Base-by-base conservation (phyloP, 139 green algal genomes). In the Coelastrella sp. region DNA sequence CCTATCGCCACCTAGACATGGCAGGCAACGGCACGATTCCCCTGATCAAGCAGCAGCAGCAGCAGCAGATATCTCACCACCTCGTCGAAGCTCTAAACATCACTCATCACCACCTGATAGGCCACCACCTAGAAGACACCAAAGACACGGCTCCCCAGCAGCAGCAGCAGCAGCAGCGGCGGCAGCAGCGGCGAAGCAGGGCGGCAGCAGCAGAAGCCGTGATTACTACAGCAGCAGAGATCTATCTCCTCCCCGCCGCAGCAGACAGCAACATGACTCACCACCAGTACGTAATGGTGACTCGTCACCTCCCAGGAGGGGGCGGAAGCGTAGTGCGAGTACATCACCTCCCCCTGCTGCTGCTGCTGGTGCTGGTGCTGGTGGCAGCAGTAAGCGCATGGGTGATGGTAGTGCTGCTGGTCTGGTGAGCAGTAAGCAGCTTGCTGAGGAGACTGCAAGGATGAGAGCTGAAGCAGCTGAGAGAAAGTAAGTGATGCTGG, bases 401-500 rank as follows among this genome's bases (percentile, higher is more conserved):
- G 87, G 86, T 15, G 93, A 95, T 68, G 93, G 92, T 50, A 94
- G 88, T 0, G 41, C 83, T n/a, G 85, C 91, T 19, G 93, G 93
- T 19, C 89, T 96, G 79, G 85, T 96, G 32, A 91, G 5, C 13
- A 83, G 71, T 50, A 30, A 80, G 80, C 40, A 90, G 84, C 72
- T 93, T 71, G 81, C 84, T 23, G 57, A 60, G 32, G 87, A 92
- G 60, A 45, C 76, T 63, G 64, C 5, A 32, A 63, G 45, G 40
- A 34, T 88, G 86, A 64, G 69, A 60, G 67, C 67, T 30, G 40
- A 88, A 40, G 84, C 81, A 48, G 84, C 89, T 66, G 75, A 87
- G 68, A 76, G 84, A 37, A 81, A 83, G 90, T 94, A 30, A 38
- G 89, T 48, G 30, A n/a, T 13, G 7, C 27, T 40, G n/a, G n/a